Base-by-base conservation (phyloP, 2,329 filamentous ascomycete genomes). In the Cadophora malorum region DNA sequence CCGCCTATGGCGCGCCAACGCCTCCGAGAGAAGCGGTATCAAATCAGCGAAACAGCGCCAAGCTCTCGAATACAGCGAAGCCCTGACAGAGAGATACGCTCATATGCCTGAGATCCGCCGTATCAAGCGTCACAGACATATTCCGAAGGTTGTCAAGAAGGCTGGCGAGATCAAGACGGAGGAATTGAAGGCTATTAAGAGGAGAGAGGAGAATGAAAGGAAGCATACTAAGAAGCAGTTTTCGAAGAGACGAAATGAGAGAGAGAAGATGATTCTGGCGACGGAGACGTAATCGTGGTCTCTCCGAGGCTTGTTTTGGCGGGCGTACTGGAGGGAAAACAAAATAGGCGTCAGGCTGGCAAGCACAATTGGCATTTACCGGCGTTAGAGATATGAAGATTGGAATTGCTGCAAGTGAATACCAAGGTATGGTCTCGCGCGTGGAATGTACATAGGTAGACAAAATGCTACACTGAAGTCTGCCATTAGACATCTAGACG, bases 31-130 rank as follows among this genome's bases (percentile, higher is more conserved):
- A 60, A 91, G 91, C 73, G 95, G 94, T 45, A 86, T 98, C 79
- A 96, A 97, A 82, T 93, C 91, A 25, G 88, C 93, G 21, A 87
- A 91, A 63, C 92, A 99, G 74, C 86, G 94, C 69, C 91, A 96
- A 79, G 92, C 95, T 70, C 85, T 97, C 35, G 94, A 98, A 80
- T 98, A 98, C 79, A 95, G 97, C 77, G 88, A 92, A 65, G 90
- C 94, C 12, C 83, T 99, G 68, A 88, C 93, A 75, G 85, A 93
- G 76, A 85, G 94, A 71, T 99, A 94, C 81, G 87, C 89, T 71
- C 96, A 99, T 80, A 97, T 99, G 94, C 96, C 96, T 61, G 95
- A 99, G 81, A 92, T 99, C 74, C 88, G 89, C 75, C 88, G 96
- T 65, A 99, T 99, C 79, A 90, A 90, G 76, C 87, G 94, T 63